phyloP scores from a whole-genome alignment of 768 basidiomycete genomes.

The Dacryopinax spathularia region DNA sequence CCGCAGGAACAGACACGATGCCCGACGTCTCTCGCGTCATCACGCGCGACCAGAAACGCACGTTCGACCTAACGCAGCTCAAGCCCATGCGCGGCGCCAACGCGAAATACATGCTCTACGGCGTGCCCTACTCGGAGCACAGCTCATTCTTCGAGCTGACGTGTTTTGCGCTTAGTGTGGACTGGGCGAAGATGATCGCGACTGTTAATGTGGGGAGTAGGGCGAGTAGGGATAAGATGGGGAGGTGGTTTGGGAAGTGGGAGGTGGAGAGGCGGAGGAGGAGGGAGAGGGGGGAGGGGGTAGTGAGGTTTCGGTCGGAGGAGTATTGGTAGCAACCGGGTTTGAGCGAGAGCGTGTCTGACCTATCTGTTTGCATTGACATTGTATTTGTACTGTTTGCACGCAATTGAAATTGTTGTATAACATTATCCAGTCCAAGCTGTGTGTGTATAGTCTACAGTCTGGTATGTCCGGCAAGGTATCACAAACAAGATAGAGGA shows the following conservation, averaged over 20 bases:
- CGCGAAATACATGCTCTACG: constrained; percentile 53
- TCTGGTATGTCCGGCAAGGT: too few relatives aligned
- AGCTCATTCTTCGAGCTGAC: constrained; percentile 91
- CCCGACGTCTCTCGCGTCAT: constrained; percentile 60
- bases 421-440: too few relatives aligned
- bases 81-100: constrained; percentile 59
- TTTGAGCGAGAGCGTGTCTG: too few relatives aligned
- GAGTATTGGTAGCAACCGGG: constrained; percentile 17
- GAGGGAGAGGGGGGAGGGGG: constrained; percentile 19
- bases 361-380: too few relatives aligned
- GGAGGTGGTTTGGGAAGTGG: constrained; percentile 81
- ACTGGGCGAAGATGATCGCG: constrained; percentile 81
- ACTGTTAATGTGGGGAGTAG: constrained; percentile 81
- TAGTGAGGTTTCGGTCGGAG: constrained; percentile 10
- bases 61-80: constrained; percentile 58
- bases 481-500: too few relatives aligned
- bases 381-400: too few relatives aligned
- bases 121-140: constrained; percentile 84
- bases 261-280: constrained; percentile 59
- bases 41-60: constrained; percentile 43
- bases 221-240: constrained; percentile 66
- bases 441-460: too few relatives aligned
- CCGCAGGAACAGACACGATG: constrained; percentile 45
- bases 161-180: constrained; percentile 80
- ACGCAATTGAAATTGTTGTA: too few relatives aligned